A percentile compares a stretch with the other conserved stretches of the same genome.
Evolutionary conservation across 768 basidiomycete species (phyloP).

Genomic region (Tulasnella sp.): DNA sequence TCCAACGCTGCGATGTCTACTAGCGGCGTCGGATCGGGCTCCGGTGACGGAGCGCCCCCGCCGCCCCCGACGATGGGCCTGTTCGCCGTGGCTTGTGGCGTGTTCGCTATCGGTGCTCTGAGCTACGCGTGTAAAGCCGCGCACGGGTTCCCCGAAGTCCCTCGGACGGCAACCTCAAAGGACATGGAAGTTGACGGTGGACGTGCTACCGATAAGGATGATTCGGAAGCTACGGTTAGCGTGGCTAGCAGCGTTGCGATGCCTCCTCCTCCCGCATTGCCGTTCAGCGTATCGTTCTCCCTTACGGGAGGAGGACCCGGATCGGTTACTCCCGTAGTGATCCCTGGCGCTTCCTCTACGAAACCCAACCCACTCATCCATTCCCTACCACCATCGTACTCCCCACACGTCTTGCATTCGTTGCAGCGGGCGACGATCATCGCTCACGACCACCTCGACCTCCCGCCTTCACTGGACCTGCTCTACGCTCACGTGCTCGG

Average conservation of each 20-base stretch:
- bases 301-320: background rate
- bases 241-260: slow-evolving; percentile 1
- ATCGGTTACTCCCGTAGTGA: background rate
- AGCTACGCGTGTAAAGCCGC: slow-evolving; percentile 5
- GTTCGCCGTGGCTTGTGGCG: slow-evolving; percentile 52
- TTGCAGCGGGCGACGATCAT: background rate
- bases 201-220: background rate
- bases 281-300: background rate
- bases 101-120: slow-evolving; percentile 51
- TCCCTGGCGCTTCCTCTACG: background rate
- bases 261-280: slow-evolving; percentile 5
- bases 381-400: background rate
- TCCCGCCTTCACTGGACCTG: slow-evolving; percentile 12
- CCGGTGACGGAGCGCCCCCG: background rate
- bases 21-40: background rate
- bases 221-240: background rate
- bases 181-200: slow-evolving; percentile 25
- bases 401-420: background rate
- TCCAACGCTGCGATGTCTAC: background rate
- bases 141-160: slow-evolving; percentile 26
- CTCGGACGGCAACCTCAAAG: slow-evolving; percentile 26
- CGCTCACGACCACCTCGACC: background rate
- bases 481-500: background rate
- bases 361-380: background rate
- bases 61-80: slow-evolving; percentile 40